Evolutionary conservation across 2,329 filamentous ascomycete species (phyloP).

Genomic region (Trichoderma polysporum): DNA sequence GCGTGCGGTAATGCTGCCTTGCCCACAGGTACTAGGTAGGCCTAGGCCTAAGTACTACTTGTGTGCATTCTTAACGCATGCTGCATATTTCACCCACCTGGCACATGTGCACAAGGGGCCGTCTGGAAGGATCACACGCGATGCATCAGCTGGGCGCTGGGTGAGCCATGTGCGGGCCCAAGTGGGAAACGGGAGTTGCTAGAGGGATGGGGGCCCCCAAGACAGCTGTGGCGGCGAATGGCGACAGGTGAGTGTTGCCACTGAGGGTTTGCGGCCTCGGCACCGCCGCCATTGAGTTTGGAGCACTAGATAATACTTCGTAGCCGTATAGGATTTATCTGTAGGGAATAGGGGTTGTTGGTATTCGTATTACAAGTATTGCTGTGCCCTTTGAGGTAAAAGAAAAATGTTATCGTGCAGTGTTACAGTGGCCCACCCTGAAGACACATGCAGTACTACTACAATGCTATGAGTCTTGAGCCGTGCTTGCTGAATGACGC

Average conservation of each 20-base stretch:
- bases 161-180: slow-evolving; percentile 15
- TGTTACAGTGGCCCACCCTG: background rate
- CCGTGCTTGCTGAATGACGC: background rate
- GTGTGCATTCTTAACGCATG: no score
- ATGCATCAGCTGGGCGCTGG: background rate
- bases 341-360: no score
- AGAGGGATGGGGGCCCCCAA: background rate
- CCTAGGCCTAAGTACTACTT: no score
- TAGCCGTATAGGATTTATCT: no score
- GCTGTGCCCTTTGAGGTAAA: no score
- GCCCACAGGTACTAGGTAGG: background rate
- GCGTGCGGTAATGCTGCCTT: background rate
- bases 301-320: no score
- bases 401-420: no score
- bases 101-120: background rate
- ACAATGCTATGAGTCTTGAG: background rate
- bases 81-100: no score
- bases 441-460: no score
- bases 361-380: no score
- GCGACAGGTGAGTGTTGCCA: background rate
- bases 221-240: background rate
- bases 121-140: background rate
- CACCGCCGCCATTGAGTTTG: background rate
- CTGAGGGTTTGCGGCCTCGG: slow-evolving; percentile 5
- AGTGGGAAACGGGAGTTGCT: background rate